phyloP scores from a whole-genome alignment of 2,329 filamentous ascomycete species.

The Colletotrichum sidae region DNA sequence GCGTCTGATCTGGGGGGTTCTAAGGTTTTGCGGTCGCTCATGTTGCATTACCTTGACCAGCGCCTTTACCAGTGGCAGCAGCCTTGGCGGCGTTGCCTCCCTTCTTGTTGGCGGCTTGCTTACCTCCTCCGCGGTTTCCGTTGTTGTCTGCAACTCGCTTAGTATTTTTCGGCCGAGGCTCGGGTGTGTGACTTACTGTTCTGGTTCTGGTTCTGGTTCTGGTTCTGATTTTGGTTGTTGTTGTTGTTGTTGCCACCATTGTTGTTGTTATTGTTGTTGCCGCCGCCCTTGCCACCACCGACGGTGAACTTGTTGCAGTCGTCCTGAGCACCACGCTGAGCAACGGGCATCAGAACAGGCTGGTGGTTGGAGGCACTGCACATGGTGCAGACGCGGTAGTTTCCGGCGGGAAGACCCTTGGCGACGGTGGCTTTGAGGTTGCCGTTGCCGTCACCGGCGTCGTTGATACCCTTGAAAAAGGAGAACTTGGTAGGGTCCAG shows the following conservation, averaged over 20 bases:
- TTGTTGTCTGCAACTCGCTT: constrained; percentile 8
- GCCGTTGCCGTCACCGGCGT: constrained; percentile 67
- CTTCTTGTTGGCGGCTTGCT: constrained; percentile 21
- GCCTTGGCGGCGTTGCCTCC: constrained; percentile 4
- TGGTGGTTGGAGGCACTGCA: constrained; percentile 73
- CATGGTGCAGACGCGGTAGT: constrained; percentile 76
- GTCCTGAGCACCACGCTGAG: constrained; percentile 75
- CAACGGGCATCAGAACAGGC: constrained; percentile 74
- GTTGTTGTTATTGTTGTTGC: constrained; percentile 38
- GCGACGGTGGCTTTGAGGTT: constrained; percentile 64
- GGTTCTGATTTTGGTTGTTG: constrained; percentile 35
- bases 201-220: constrained; percentile 38
- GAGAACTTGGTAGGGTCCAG: constrained; percentile 65
- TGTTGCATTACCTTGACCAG: constrained; percentile 32
- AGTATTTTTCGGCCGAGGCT: background rate
- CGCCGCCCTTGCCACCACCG: constrained; percentile 40
- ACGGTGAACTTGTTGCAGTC: constrained; percentile 59
- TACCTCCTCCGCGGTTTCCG: constrained; percentile 12
- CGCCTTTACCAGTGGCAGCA: constrained; percentile 21
- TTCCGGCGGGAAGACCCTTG: constrained; percentile 70
- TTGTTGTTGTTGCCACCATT: constrained; percentile 38
- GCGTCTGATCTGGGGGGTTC: constrained; percentile 22
- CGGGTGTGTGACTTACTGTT: constrained; percentile 15
- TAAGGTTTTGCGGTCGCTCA: constrained; percentile 7
- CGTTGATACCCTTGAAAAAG: constrained; percentile 77